phyloP scores from a whole-genome alignment of 164 flowering plant genomes.

The Vitis amurensis region DNA sequence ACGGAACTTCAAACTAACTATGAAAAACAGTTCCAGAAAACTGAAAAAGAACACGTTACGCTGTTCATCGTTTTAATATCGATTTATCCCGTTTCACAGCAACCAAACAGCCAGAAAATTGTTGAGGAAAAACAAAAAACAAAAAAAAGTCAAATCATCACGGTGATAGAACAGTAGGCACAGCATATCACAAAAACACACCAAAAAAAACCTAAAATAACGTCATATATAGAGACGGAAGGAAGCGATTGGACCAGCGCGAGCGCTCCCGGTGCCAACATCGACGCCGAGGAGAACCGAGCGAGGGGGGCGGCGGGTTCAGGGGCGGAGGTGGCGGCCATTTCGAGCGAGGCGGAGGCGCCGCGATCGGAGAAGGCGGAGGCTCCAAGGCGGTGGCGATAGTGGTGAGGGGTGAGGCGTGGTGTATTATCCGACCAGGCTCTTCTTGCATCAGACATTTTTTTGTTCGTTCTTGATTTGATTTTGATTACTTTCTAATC shows the following conservation, averaged over 20 bases:
- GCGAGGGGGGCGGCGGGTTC: slow-evolving; percentile 23
- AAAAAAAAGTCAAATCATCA: too few relatives aligned
- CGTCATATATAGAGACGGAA: not conserved
- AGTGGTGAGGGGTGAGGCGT: slow-evolving; percentile 17
- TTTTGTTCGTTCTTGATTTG: not conserved
- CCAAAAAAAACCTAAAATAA: not conserved
- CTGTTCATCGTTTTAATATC: too few relatives aligned
- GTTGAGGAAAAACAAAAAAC: too few relatives aligned
- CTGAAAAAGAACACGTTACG: too few relatives aligned
- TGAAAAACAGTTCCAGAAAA: too few relatives aligned
- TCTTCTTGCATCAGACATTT: slow-evolving; percentile 21
- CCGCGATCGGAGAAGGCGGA: not conserved
- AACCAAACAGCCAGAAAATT: too few relatives aligned
- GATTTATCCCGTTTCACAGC: too few relatives aligned
- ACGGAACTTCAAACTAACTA: too few relatives aligned
- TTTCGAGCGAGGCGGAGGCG: slow-evolving; percentile 36
- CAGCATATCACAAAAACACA: not conserved
- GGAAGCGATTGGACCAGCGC: slow-evolving; percentile 60
- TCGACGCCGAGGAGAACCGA: slow-evolving; percentile 81
- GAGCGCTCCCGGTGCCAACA: slow-evolving; percentile 99
- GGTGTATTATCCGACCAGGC: slow-evolving; percentile 28
- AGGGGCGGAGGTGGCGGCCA: slow-evolving; percentile 35
- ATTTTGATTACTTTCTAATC: too few relatives aligned
- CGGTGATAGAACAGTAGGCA: not conserved
- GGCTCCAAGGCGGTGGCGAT: not conserved